These are phyloP conservation scores for Cladophialophora yegresii DNA, from an alignment of 2,329 filamentous ascomycete species.

Conservation along the genomic window DNA sequence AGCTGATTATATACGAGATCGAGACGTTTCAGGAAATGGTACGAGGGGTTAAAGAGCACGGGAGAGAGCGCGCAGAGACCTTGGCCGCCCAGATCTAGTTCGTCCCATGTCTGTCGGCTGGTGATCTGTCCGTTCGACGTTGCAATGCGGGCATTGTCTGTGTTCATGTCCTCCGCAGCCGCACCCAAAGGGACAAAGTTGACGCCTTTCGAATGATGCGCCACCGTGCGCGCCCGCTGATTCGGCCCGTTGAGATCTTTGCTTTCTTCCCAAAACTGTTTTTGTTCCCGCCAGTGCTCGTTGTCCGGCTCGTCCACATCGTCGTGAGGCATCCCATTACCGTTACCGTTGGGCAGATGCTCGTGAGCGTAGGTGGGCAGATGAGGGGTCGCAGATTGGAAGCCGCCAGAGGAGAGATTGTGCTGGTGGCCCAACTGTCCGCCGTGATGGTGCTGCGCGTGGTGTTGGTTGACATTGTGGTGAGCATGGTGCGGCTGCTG, in stretches of 20 bases:
- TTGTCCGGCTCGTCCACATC: slow-evolving; percentile 60
- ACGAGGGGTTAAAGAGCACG: slow-evolving; percentile 71
- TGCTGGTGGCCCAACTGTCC: slow-evolving; percentile 52
- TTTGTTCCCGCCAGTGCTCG: slow-evolving; percentile 84
- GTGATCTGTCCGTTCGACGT: slow-evolving; percentile 53
- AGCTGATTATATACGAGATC: slow-evolving; percentile 95
- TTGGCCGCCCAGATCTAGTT: slow-evolving; percentile 94
- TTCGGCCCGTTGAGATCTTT: slow-evolving; percentile 67
- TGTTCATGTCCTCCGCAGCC: slow-evolving; percentile 51
- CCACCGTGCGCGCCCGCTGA: slow-evolving; percentile 63
- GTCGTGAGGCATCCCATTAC: slow-evolving; percentile 56
- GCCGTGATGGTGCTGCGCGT: slow-evolving; percentile 42
- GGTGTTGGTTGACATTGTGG: slow-evolving; percentile 48
- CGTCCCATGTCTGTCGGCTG: slow-evolving; percentile 79
- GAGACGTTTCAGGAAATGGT: slow-evolving; percentile 85
- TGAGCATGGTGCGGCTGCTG: slow-evolving; percentile 51
- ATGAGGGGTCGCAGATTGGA: slow-evolving; percentile 56
- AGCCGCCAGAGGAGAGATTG: slow-evolving; percentile 51
- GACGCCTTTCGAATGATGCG: slow-evolving; percentile 51
- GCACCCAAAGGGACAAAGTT: slow-evolving; percentile 51
- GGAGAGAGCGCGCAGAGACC: slow-evolving; percentile 79
- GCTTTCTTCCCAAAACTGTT: slow-evolving; percentile 76
- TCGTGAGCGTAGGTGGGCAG: slow-evolving; percentile 53
- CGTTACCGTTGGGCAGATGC: slow-evolving; percentile 63
- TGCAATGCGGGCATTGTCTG: slow-evolving; percentile 66